Conservation (phyloP, 106 monocot species). For the Platanthera zijinensis region DNA sequence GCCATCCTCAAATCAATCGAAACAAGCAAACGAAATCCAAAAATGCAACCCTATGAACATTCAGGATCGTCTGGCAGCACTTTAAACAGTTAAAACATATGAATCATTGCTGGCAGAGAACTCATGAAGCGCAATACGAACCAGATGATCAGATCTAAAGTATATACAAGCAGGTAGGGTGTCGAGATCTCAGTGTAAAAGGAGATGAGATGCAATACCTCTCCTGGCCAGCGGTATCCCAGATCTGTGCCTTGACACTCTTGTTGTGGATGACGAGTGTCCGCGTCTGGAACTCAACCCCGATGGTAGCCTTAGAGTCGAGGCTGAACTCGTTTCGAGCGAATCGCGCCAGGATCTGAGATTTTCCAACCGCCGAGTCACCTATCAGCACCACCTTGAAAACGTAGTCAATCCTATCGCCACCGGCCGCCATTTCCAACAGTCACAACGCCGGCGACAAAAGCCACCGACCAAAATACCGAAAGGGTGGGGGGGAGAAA, state of each 20-base stretch:
- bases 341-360: slow-evolving; percentile 75
- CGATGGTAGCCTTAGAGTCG: slow-evolving; percentile 81
- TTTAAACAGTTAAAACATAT: neutral
- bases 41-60: neutral
- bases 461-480: neutral
- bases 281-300: slow-evolving; percentile 83
- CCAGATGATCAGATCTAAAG: neutral
- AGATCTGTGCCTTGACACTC: slow-evolving; percentile 84
- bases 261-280: slow-evolving; percentile 55
- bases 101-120: neutral
- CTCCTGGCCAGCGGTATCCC: slow-evolving; percentile 83
- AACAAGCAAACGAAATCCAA: neutral
- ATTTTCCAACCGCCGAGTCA: slow-evolving; percentile 72
- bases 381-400: slow-evolving; percentile 53
- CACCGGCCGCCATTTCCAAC: slow-evolving; percentile 8
- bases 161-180: neutral
- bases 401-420: slow-evolving; percentile 60
- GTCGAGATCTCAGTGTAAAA: neutral
- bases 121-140: neutral
- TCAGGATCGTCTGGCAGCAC: neutral
- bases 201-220: slow-evolving; percentile 25
- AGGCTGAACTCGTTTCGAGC: slow-evolving; percentile 76
- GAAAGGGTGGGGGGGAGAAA: neutral
- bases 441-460: neutral
- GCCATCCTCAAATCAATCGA: neutral